Evolutionary conservation across 345 rosid genomes (phyloP), one percentile per base, ranked within the genome.

Genomic region (Eucalyptus sp.): DNA sequence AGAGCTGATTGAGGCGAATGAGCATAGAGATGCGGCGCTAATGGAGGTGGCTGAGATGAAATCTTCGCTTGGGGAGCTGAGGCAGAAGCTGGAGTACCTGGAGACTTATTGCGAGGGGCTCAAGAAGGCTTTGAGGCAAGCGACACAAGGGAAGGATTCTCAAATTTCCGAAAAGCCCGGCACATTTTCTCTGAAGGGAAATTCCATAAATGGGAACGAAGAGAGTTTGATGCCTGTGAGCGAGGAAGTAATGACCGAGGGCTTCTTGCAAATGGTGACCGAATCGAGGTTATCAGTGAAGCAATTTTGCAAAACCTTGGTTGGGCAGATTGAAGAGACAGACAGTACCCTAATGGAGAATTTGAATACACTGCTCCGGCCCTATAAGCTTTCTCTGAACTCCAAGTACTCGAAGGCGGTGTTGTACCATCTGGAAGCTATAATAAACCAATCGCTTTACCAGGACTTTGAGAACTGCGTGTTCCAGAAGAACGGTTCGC

Each of bases 221-320:
- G 94, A 94, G 66, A 91, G 81, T 51, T 18, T 86, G 90, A 94
- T 96, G 95, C 98, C 99, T 6, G 99, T 97, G 27, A 95, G 92
- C 56, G 97, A 96, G 87, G 99, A 98, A 46, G 98, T 93, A 71
- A 96, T 96, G 98, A 96, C 95, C 52, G 99, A 97, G 90, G 97
- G 97, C 8, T 98, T 98, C 93, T 92, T 98, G 90, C 99, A 98
- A 93, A 93, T 96, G 44, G 99, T 96, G 87, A 95, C 99, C 1
- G 99, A 98, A 93, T 94, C 99, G 86, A 95, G 98, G 93, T 91
- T 96, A 85, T 98, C 99, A 5, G 94, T 98, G 88, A 98, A 96
- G 56, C 99, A 97, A n/a, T 97, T 98, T 92, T 96, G 97, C 94
- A 97, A 96, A 90, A 94, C 95, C 49, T 93, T 98, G 43, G 89